phyloP scores from a whole-genome alignment of 768 basidiomycete genomes.

The Tubosaeta sp. region DNA sequence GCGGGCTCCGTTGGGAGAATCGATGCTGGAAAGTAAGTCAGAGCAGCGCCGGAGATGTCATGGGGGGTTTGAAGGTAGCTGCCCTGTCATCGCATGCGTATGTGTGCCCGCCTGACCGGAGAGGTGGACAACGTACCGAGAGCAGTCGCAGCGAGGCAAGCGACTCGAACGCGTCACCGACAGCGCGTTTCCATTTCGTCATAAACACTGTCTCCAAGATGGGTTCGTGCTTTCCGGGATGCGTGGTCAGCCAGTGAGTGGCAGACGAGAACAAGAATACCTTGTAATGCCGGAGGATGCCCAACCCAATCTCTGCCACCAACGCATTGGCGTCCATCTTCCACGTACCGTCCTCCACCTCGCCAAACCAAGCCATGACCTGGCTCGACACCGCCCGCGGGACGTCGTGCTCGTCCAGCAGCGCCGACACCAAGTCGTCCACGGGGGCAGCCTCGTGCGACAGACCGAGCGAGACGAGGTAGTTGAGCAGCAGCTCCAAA shows the following conservation, averaged over 20 bases:
- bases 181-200: constrained; percentile 61
- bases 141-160: constrained; percentile 61
- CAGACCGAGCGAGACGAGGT: constrained; percentile 61
- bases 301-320: constrained; percentile 73
- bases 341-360: constrained; percentile 54
- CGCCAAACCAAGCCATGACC: constrained; percentile 82
- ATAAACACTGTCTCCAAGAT: constrained; percentile 56
- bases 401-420: constrained; percentile 74
- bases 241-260: neutral
- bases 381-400: constrained; percentile 56
- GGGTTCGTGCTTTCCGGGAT: constrained; percentile 47
- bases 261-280: constrained; percentile 29
- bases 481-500: constrained; percentile 71
- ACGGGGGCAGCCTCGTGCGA: constrained; percentile 49
- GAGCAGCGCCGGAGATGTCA: constrained; percentile 31
- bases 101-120: neutral
- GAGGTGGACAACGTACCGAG: constrained; percentile 41
- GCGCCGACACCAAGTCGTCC: constrained; percentile 52
- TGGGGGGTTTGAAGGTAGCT: constrained; percentile 55
- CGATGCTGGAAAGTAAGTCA: constrained; percentile 76
- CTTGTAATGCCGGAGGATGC: constrained; percentile 60
- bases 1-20: constrained; percentile 72
- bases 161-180: constrained; percentile 74
- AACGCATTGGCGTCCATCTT: constrained; percentile 56
- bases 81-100: constrained; percentile 50